Percentiles rank a stretch among this genome's conserved stretches.
Conservation (phyloP, 257 asterid species). For the Solanum virginianum region DNA sequence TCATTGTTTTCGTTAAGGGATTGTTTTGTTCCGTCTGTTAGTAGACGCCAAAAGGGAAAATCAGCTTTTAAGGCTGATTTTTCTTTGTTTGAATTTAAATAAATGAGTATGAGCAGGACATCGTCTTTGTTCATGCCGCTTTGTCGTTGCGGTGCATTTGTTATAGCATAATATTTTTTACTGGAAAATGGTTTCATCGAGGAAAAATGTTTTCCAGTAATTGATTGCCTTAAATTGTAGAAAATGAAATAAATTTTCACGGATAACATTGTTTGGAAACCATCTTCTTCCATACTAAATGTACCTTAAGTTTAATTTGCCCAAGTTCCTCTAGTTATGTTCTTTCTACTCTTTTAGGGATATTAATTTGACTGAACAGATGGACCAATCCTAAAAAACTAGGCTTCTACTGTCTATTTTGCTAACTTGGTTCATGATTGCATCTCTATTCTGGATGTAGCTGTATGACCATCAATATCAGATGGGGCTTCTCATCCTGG, state of each 20-base stretch:
- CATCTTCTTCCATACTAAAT: not conserved
- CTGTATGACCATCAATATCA: conserved; percentile 82
- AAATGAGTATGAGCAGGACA: not conserved
- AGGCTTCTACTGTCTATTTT: not conserved
- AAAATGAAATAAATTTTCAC: not conserved
- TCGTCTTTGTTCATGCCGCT: not conserved
- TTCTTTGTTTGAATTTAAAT: not conserved
- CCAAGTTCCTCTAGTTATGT: not conserved
- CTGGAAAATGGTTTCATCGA: not conserved
- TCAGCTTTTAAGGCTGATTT: not conserved
- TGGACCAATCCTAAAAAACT: not conserved
- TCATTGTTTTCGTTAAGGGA: not conserved
- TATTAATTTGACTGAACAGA: not conserved
- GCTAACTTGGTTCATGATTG: not conserved
- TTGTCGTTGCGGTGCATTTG: not conserved
- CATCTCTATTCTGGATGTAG: conserved; percentile 17
- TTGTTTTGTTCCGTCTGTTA: not conserved
- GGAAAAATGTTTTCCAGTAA: not conserved
- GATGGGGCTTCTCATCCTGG: conserved; percentile 91
- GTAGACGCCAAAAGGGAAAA: not conserved
- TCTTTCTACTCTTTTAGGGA: not conserved
- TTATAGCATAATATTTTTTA: not conserved
- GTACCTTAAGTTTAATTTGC: not conserved
- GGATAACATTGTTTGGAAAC: not conserved
- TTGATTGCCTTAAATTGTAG: not conserved